A percentile compares a stretch with the other conserved stretches of the same genome.
phyloP scores from a whole-genome alignment of 129 eudicot species.

The Helianthus annuus region DNA sequence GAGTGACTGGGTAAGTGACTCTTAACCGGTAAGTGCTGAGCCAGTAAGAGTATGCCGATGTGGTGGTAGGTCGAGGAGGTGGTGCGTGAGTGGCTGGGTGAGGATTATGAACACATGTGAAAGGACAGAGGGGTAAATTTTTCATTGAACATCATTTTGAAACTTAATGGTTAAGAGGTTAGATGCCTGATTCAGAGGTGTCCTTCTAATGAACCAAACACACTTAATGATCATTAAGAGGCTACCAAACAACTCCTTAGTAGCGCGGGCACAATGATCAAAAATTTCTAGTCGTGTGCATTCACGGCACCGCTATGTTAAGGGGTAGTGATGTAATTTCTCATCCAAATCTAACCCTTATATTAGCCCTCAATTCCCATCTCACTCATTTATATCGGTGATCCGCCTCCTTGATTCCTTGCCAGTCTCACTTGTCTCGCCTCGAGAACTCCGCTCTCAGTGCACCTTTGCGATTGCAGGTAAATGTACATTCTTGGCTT shows the following conservation, averaged over 20 bases:
- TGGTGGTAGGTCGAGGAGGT: too few relatives aligned
- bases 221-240: too few relatives aligned
- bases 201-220: too few relatives aligned
- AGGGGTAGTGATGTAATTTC: not conserved
- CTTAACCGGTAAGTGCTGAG: too few relatives aligned
- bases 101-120: too few relatives aligned
- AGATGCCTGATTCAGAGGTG: too few relatives aligned
- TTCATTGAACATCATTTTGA: too few relatives aligned
- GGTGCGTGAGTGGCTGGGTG: too few relatives aligned
- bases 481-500: not conserved
- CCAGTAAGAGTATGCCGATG: too few relatives aligned
- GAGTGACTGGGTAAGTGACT: too few relatives aligned
- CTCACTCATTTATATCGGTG: not conserved
- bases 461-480: not conserved
- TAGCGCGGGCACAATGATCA: not conserved
- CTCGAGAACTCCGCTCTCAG: not conserved
- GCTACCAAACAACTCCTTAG: not conserved
- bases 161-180: too few relatives aligned
- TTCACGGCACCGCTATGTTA: not conserved
- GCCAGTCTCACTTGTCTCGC: not conserved
- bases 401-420: not conserved
- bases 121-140: too few relatives aligned
- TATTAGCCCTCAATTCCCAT: not conserved
- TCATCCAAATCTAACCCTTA: not conserved
- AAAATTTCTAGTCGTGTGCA: not conserved